A percentile compares a stretch with the other conserved stretches of the same genome.
Conservation (phyloP, 2,329 filamentous ascomycete genomes). For the Cladosporium sp. region DNA sequence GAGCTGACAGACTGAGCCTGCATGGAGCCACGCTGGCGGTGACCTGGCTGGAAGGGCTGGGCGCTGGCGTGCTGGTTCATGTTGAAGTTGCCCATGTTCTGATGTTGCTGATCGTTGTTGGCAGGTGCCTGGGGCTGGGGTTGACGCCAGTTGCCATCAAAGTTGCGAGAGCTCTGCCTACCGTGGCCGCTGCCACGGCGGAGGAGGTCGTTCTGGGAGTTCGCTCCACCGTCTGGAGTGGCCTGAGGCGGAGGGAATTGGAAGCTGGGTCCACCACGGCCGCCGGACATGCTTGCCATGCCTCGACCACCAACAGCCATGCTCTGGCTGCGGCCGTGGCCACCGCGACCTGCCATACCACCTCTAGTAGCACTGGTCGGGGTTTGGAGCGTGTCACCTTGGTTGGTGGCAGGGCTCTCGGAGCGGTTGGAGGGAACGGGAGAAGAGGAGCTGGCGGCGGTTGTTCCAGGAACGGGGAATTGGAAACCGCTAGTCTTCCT, state of each 20-base stretch:
- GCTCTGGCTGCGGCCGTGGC: slow-evolving; percentile 77
- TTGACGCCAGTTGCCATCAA: slow-evolving; percentile 97
- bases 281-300: slow-evolving; percentile 54
- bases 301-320: slow-evolving; percentile 77
- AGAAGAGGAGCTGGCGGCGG: slow-evolving; percentile 54
- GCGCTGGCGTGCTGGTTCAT: slow-evolving; percentile 70
- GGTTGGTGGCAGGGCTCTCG: slow-evolving; percentile 57
- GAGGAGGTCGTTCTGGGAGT: slow-evolving; percentile 62
- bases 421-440: slow-evolving; percentile 53
- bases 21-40: slow-evolving; percentile 81
- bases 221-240: slow-evolving; percentile 53
- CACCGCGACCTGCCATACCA: slow-evolving; percentile 43
- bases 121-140: slow-evolving; percentile 49
- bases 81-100: slow-evolving; percentile 62
- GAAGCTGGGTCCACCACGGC: slow-evolving; percentile 66
- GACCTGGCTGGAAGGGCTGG: slow-evolving; percentile 84
- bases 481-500: slow-evolving; percentile 91
- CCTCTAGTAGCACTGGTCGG: slow-evolving; percentile 34
- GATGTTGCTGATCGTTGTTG: slow-evolving; percentile 46
- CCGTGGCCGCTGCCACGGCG: slow-evolving; percentile 80
- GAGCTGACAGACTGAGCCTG: slow-evolving; percentile 77
- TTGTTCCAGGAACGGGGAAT: slow-evolving; percentile 73
- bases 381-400: slow-evolving; percentile 20
- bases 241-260: slow-evolving; percentile 59
- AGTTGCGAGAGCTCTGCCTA: slow-evolving; percentile 84